These are phyloP conservation scores for Termitomyces sp. DNA, from an alignment of 768 basidiomycete genomes.

Conservation along the genomic window DNA sequence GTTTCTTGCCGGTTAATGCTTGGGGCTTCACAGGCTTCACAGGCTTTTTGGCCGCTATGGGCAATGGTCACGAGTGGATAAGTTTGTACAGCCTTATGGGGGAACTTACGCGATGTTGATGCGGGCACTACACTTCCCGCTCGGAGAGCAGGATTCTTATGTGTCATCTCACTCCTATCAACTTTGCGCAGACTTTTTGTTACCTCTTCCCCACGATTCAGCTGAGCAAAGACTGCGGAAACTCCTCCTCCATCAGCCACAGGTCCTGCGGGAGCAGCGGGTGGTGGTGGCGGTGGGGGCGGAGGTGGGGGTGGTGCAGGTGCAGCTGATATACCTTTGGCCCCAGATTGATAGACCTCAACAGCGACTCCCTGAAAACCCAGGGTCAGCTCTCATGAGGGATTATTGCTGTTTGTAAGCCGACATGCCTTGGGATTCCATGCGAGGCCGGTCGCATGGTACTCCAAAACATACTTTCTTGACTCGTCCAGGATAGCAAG, in stretches of 20 bases:
- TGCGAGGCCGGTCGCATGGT: constrained; percentile 77
- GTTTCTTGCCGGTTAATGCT: constrained; percentile 83
- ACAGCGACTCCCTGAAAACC: constrained; percentile 46
- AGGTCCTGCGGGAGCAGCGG: constrained; percentile 32
- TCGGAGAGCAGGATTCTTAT: constrained; percentile 92
- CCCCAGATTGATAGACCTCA: constrained; percentile 41
- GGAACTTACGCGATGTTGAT: constrained; percentile 24
- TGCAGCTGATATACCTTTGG: constrained; percentile 25
- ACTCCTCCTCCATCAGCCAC: constrained; percentile 46
- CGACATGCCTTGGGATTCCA: constrained; percentile 80
- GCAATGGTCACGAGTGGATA: neutral
- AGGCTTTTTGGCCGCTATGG: constrained; percentile 52
- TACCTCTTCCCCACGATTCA: constrained; percentile 86
- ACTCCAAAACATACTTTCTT: constrained; percentile 77
- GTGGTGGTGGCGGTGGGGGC: constrained; percentile 49
- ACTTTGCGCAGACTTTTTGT: constrained; percentile 92
- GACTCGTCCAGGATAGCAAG: constrained; percentile 67
- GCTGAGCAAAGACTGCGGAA: constrained; percentile 81
- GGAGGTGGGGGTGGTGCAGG: constrained; percentile 53
- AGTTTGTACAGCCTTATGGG: neutral
- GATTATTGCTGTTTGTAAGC: neutral
- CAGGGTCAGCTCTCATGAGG: neutral
- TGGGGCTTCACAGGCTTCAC: constrained; percentile 81
- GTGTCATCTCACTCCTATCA: constrained; percentile 95
- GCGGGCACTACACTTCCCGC: constrained; percentile 43